A percentile compares a stretch with the other conserved stretches of the same genome.
Conservation (phyloP, 805 yeast genomes). For the Candida corydali region DNA sequence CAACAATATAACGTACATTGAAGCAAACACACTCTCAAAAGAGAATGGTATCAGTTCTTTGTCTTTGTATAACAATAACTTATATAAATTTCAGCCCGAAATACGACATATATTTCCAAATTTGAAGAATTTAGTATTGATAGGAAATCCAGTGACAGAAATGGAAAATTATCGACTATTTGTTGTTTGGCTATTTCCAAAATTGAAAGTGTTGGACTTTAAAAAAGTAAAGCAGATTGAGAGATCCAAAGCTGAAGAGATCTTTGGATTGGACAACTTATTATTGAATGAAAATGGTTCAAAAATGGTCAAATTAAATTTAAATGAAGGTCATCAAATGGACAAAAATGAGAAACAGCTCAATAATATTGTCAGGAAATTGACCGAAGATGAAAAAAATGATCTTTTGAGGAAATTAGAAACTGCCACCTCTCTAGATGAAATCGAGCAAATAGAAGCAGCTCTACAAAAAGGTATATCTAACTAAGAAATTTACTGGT, state of each 20-base stretch:
- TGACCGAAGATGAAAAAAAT: constrained; percentile 52
- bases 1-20: constrained; percentile 49
- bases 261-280: constrained; percentile 28
- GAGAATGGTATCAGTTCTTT: constrained; percentile 40
- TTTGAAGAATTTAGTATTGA: constrained; percentile 47
- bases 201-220: constrained; percentile 63
- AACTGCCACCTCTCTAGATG: constrained; percentile 66
- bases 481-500: too few species aligned
- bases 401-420: constrained; percentile 51
- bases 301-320: background rate
- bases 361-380: constrained; percentile 35
- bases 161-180: constrained; percentile 54
- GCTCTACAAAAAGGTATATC: constrained; percentile 32
- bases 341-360: constrained; percentile 18
- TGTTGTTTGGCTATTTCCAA: constrained; percentile 60
- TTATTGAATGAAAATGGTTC: constrained; percentile 6
- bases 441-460: constrained; percentile 67
- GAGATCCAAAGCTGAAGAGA: constrained; percentile 37
- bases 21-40: constrained; percentile 25
- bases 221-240: constrained; percentile 56
- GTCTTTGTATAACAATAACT: constrained; percentile 48
- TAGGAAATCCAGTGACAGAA: constrained; percentile 55
- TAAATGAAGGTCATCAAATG: background rate
- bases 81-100: constrained; percentile 40
- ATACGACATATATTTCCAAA: constrained; percentile 32